A percentile compares a stretch with the other conserved stretches of the same genome.
These are phyloP conservation scores for Inga laurina DNA, from an alignment of 306 rosid species.

Conservation along the genomic window DNA sequence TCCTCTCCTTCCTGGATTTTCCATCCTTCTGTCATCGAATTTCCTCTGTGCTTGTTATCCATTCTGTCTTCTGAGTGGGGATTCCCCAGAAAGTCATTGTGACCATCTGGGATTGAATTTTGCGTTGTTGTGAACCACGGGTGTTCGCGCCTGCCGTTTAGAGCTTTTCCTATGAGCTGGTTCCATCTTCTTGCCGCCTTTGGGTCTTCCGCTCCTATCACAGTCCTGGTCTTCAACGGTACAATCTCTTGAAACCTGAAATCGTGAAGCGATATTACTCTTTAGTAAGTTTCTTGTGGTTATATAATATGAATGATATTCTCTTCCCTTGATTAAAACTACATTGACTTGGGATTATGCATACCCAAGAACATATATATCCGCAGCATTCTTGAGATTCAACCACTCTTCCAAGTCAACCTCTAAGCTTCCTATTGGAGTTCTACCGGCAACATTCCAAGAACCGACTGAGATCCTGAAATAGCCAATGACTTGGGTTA, in stretches of 20 bases:
- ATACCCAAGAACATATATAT: constrained; percentile 92
- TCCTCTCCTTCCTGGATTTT: constrained; percentile 34
- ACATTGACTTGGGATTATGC: constrained; percentile 25
- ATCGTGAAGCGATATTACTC: background rate
- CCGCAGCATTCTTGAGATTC: constrained; percentile 68
- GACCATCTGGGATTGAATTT: constrained; percentile 43
- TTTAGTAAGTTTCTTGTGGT: background rate
- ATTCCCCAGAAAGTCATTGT: constrained; percentile 21
- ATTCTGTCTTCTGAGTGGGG: constrained; percentile 27
- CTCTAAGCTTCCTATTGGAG: constrained; percentile 3
- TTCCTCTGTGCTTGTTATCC: constrained; percentile 5
- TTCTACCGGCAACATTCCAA: constrained; percentile 11
- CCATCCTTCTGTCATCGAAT: constrained; percentile 25
- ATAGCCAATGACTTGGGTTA: background rate
- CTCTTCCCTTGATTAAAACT: no score
- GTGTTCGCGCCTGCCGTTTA: constrained; percentile 54
- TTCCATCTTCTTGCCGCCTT: constrained; percentile 85
- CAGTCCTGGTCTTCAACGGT: constrained; percentile 75
- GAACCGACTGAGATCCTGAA: constrained; percentile 50
- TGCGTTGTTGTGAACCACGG: constrained; percentile 59
- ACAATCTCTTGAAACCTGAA: constrained; percentile 91
- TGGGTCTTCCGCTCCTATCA: constrained; percentile 83
- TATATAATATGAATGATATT: background rate
- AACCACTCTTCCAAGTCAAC: constrained; percentile 4
- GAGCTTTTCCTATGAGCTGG: constrained; percentile 64